Evolutionary conservation across 2,329 filamentous ascomycete genomes (phyloP).

Genomic region (Mariannaea elegans): DNA sequence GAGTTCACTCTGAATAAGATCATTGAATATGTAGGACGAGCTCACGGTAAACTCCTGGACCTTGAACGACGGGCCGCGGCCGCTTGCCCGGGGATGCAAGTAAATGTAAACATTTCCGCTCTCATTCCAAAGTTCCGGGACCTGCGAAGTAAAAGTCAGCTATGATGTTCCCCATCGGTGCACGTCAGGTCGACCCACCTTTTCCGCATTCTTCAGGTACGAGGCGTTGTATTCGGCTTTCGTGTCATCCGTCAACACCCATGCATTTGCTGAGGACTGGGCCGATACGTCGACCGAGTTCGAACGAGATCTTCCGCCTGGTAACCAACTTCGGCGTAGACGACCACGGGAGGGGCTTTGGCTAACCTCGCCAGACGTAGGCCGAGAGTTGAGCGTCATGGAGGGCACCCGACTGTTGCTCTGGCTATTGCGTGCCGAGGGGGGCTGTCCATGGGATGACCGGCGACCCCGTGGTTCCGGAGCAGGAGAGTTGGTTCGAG

Average conservation of each 20-base stretch:
- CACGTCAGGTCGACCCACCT: slow-evolving; percentile 49
- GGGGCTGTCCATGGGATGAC: slow-evolving; percentile 59
- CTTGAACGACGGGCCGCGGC: slow-evolving; percentile 67
- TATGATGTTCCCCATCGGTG: slow-evolving; percentile 16
- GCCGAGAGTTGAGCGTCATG: slow-evolving; percentile 43
- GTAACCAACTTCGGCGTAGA: slow-evolving; percentile 63
- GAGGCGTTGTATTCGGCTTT: slow-evolving; percentile 65
- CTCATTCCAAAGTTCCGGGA: slow-evolving; percentile 74
- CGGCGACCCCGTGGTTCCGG: slow-evolving; percentile 52
- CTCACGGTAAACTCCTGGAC: slow-evolving; percentile 63
- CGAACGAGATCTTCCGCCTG: slow-evolving; percentile 60
- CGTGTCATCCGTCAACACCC: slow-evolving; percentile 63
- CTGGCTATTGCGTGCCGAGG: slow-evolving; percentile 35
- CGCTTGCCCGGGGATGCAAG: slow-evolving; percentile 60
- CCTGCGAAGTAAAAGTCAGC: slow-evolving; percentile 49
- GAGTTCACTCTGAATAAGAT: slow-evolving; percentile 59
- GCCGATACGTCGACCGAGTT: slow-evolving; percentile 52
- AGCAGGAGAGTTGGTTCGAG: slow-evolving; percentile 44
- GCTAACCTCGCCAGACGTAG: slow-evolving; percentile 44
- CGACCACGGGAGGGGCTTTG: slow-evolving; percentile 57
- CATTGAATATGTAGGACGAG: slow-evolving; percentile 63
- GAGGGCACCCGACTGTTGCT: slow-evolving; percentile 45
- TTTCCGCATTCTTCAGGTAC: slow-evolving; percentile 63
- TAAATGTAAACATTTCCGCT: slow-evolving; percentile 65
- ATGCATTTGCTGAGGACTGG: slow-evolving; percentile 50